Conservation (phyloP, 2,329 filamentous ascomycete genomes). For the Fonsecaea monophora region DNA sequence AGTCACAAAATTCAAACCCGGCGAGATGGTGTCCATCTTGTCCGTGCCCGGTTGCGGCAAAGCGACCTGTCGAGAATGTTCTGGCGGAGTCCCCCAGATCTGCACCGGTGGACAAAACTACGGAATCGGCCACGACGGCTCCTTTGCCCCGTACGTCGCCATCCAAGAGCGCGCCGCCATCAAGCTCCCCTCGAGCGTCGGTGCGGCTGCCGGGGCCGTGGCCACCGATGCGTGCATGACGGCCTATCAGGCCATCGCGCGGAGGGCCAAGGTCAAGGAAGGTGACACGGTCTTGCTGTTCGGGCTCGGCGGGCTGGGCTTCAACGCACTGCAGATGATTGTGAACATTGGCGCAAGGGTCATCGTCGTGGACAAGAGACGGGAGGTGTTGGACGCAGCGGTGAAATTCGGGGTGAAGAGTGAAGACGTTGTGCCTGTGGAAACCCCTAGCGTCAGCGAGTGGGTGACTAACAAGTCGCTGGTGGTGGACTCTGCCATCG, state of each 20-base stretch:
- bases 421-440: conserved; percentile 24
- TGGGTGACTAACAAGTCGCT: conserved; percentile 14
- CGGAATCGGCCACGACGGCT: conserved; percentile 26
- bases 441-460: conserved; percentile 11
- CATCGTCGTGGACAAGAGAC: conserved; percentile 27
- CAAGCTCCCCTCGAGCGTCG: conserved; percentile 21
- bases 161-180: conserved; percentile 22
- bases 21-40: conserved; percentile 26
- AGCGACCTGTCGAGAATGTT: conserved; percentile 19
- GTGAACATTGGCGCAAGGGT: conserved; percentile 23
- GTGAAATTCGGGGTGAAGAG: conserved; percentile 26
- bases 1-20: conserved; percentile 22
- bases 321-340: conserved; percentile 32
- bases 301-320: conserved; percentile 19
- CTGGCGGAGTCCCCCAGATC: conserved; percentile 22
- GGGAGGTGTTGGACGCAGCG: conserved; percentile 30
- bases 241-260: conserved; percentile 28
- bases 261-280: conserved; percentile 18
- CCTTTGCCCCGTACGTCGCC: conserved; percentile 27
- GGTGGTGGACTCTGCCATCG: conserved; percentile 28
- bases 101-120: conserved; percentile 19
- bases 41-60: conserved; percentile 22
- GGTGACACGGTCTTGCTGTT: conserved; percentile 8
- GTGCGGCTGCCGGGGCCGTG: conserved; percentile 18
- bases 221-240: conserved; percentile 30